Evolutionary conservation across 169 alveolate genomes (phyloP).

Genomic region (Plasmodium gonderi): DNA sequence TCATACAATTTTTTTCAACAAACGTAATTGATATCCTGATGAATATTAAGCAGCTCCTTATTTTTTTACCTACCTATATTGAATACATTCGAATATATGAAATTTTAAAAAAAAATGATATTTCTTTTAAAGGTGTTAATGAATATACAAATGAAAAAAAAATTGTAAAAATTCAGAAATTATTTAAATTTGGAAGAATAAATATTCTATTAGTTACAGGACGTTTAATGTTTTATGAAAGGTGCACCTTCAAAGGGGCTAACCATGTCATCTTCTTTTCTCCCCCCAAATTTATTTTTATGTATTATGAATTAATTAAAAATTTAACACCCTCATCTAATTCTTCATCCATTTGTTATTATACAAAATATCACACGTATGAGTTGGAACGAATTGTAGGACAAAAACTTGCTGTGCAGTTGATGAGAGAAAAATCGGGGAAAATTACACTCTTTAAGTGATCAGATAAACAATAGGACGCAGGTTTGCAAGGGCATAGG

Average conservation of each 20-base stretch:
- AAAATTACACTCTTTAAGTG: constrained; percentile 80
- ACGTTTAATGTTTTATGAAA: constrained; percentile 63
- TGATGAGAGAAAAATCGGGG: constrained; percentile 78
- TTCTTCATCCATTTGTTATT: constrained; percentile 78
- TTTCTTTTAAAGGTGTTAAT: constrained; percentile 64
- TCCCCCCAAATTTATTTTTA: constrained; percentile 58
- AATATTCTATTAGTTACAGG: constrained; percentile 62
- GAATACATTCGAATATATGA: constrained; percentile 49
- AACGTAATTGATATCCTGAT: constrained; percentile 47
- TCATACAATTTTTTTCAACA: constrained; percentile 38
- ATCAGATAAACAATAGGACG: too few relatives aligned
- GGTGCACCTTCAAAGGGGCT: constrained; percentile 71
- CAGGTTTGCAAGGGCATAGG: too few relatives aligned
- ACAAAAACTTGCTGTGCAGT: constrained; percentile 44
- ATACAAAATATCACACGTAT: constrained; percentile 80
- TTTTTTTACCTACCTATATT: constrained; percentile 68
- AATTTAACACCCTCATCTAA: constrained; percentile 17
- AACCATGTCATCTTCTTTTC: constrained; percentile 62
- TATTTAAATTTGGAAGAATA: constrained; percentile 55
- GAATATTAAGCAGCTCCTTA: constrained; percentile 50
- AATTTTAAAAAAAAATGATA: constrained; percentile 65
- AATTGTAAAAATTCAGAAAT: constrained; percentile 32
- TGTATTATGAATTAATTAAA: constrained; percentile 66
- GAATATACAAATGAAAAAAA: constrained; percentile 71
- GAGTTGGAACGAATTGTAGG: constrained; percentile 85